A percentile compares a stretch with the other conserved stretches of the same genome.
These are phyloP conservation scores for Suhomyces sp. DNA, from an alignment of 805 yeast genomes.

Conservation along the genomic window DNA sequence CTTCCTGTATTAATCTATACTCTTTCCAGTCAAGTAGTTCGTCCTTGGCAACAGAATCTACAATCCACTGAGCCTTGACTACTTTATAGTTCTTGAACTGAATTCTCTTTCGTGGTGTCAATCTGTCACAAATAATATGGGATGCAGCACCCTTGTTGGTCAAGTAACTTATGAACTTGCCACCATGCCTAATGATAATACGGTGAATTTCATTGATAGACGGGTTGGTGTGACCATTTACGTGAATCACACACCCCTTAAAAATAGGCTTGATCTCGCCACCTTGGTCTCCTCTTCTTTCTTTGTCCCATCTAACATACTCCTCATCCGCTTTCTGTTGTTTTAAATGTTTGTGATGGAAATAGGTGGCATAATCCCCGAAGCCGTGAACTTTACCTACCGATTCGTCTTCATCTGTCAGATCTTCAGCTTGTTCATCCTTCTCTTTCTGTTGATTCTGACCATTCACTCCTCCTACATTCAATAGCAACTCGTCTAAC, in stretches of 20 bases:
- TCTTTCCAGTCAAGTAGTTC: slow-evolving; percentile 67
- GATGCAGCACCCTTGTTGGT: slow-evolving; percentile 73
- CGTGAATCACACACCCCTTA: slow-evolving; percentile 62
- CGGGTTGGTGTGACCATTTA: slow-evolving; percentile 89
- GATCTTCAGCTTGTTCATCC: slow-evolving; percentile 2
- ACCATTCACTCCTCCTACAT: too few relatives aligned
- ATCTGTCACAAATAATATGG: slow-evolving; percentile 75
- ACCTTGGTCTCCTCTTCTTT: slow-evolving; percentile 24
- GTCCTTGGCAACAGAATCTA: slow-evolving; percentile 54
- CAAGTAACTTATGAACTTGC: slow-evolving; percentile 66
- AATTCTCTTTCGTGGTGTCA: slow-evolving; percentile 72
- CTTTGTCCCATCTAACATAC: slow-evolving; percentile 48
- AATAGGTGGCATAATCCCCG: slow-evolving; percentile 69
- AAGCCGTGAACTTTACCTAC: slow-evolving; percentile 48
- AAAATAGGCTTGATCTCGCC: slow-evolving; percentile 43
- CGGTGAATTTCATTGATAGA: slow-evolving; percentile 71
- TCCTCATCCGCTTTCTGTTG: slow-evolving; percentile 60
- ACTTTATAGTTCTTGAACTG: slow-evolving; percentile 71
- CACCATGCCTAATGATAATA: slow-evolving; percentile 75
- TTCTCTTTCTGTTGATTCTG: not conserved
- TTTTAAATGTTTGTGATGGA: slow-evolving; percentile 56
- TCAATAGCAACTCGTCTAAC: slow-evolving; percentile 19
- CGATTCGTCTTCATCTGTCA: slow-evolving; percentile 18
- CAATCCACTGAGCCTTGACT: slow-evolving; percentile 80
- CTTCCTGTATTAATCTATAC: slow-evolving; percentile 50